phyloP scores from a whole-genome alignment of 495 filamentous ascomycete species.

The Tuber brumale region DNA sequence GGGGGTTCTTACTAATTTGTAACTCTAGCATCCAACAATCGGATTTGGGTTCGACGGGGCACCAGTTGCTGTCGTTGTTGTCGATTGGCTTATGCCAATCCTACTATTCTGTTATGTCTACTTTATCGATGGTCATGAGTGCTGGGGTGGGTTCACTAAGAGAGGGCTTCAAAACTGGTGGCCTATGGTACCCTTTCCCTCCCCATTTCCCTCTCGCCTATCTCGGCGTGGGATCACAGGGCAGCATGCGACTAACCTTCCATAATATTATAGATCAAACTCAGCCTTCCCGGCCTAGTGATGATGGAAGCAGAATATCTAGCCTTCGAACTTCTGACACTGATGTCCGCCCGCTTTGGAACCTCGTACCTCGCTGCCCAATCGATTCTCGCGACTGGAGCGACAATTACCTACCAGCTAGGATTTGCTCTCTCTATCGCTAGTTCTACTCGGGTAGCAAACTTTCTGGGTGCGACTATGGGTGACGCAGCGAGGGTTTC shows the following conservation, averaged over 20 bases:
- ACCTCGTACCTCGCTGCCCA: conserved; percentile 62
- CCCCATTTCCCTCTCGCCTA: neutral
- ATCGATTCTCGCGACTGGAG: conserved; percentile 52
- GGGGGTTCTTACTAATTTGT: conserved; percentile 1
- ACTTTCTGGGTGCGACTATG: conserved; percentile 62
- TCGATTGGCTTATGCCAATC: conserved; percentile 72
- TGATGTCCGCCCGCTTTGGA: conserved; percentile 64
- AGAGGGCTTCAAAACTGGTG: conserved; percentile 70
- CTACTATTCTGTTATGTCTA: conserved; percentile 67
- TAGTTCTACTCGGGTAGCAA: conserved; percentile 58
- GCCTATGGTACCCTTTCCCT: conserved; percentile 33
- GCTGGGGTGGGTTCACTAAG: conserved; percentile 76
- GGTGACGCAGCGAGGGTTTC: conserved; percentile 63
- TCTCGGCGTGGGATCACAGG: neutral
- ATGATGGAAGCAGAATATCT: conserved; percentile 92
- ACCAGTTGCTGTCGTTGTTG: conserved; percentile 74
- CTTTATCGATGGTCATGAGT: conserved; percentile 67
- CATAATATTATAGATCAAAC: conserved; percentile 67
- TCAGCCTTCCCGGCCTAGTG: conserved; percentile 76
- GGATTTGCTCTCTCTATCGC: conserved; percentile 59
- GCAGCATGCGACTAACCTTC: conserved; percentile 43
- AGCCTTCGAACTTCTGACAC: conserved; percentile 72
- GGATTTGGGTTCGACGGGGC: conserved; percentile 76
- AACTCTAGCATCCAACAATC: conserved; percentile 50
- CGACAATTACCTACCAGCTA: conserved; percentile 55